Conservation (phyloP, 176 grass and related monocot genomes). For the Phoenix dactylifera region DNA sequence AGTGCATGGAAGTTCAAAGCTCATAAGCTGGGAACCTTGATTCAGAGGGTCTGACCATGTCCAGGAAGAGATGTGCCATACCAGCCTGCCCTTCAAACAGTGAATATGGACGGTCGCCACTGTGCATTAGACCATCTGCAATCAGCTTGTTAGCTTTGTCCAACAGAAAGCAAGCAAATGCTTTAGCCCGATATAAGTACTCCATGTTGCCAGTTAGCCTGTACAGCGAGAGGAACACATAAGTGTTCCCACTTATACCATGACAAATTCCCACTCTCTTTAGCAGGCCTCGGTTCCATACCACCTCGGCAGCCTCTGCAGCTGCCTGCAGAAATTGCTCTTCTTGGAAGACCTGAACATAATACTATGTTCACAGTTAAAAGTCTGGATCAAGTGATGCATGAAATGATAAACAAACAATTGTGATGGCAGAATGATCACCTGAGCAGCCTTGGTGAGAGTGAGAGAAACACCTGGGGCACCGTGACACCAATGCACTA, state of each 20-base stretch:
- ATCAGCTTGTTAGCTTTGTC: constrained; percentile 55
- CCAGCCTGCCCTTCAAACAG: constrained; percentile 89
- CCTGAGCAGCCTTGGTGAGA: constrained; percentile 62
- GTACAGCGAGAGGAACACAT: constrained; percentile 66
- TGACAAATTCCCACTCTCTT: constrained; percentile 85
- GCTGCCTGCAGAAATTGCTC: constrained; percentile 58
- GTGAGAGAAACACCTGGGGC: constrained; percentile 80
- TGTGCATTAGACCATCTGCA: constrained; percentile 55
- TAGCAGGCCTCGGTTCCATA: constrained; percentile 79
- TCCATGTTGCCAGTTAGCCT: constrained; percentile 48
- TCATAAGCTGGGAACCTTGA: constrained; percentile 73
- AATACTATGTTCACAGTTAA: neutral
- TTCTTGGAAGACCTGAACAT: constrained; percentile 72
- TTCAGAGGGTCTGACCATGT: constrained; percentile 57
- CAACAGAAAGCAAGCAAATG: constrained; percentile 70
- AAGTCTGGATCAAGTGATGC: too few relatives aligned
- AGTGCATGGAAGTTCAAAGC: constrained; percentile 27
- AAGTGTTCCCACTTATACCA: constrained; percentile 74
- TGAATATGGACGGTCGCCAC: constrained; percentile 76
- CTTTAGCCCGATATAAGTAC: constrained; percentile 74
- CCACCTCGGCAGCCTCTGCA: constrained; percentile 60
- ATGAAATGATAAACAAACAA: too few relatives aligned
- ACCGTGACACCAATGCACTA: constrained; percentile 94
- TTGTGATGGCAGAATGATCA: neutral
- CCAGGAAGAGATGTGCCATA: constrained; percentile 70